Evolutionary conservation across 2,329 filamentous ascomycete species (phyloP).

Genomic region (Aureobasidium namibiae): DNA sequence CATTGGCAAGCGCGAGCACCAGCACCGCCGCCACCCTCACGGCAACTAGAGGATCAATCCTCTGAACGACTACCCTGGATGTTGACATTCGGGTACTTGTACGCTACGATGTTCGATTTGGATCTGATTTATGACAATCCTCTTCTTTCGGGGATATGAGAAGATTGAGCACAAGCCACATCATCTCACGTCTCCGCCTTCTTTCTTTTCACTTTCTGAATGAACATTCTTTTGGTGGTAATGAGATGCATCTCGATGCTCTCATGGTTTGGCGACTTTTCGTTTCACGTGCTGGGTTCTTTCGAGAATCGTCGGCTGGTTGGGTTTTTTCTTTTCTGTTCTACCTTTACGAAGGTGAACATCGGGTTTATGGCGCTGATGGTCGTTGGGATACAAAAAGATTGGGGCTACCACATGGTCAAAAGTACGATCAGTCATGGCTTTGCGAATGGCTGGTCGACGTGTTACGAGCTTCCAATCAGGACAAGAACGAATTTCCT

Average conservation of each 20-base stretch:
- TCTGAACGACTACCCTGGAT: conserved; percentile 1
- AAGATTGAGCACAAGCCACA: background rate
- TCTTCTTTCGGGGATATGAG: conserved; percentile 2
- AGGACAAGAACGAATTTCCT: conserved; percentile 8
- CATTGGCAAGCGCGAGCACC: conserved; percentile 14
- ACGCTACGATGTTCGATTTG: conserved; percentile 6
- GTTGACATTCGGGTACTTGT: conserved; percentile 11
- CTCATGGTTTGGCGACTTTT: background rate
- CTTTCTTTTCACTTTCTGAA: conserved; percentile 5
- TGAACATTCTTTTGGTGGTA: conserved; percentile 10
- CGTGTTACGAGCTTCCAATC: background rate
- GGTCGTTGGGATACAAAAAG: conserved; percentile 8
- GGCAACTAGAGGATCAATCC: conserved; percentile 13
- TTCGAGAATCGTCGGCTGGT: background rate
- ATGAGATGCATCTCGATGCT: conserved; percentile 1
- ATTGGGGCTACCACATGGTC: background rate
- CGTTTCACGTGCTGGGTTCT: background rate
- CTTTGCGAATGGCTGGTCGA: background rate
- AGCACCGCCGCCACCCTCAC: conserved; percentile 23
- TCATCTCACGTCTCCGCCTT: background rate
- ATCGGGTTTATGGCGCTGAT: conserved; percentile 2
- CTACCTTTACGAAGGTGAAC: background rate
- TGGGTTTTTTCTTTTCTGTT: background rate
- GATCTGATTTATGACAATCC: conserved; percentile 13
- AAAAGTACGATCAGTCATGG: background rate